Conservation (phyloP, 1,139 yeast genomes). For the Suhomyces choctaworum region DNA sequence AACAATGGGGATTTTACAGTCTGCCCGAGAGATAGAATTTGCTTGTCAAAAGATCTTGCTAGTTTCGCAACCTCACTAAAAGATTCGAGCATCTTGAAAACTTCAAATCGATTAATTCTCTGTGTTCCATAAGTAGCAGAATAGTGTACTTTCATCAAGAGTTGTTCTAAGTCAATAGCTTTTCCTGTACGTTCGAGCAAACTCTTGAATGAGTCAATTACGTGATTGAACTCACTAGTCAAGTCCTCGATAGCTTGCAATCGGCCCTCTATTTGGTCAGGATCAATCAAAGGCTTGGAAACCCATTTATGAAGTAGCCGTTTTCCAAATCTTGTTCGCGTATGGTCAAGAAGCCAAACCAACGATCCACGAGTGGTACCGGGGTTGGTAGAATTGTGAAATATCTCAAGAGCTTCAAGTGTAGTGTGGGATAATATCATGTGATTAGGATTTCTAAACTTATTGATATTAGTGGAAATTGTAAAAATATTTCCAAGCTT, state of each 20-base stretch:
- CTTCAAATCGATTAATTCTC: conserved; percentile 63
- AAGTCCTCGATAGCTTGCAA: conserved; percentile 66
- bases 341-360: conserved; percentile 76
- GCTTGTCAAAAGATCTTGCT: conserved; percentile 27
- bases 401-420: conserved; percentile 69
- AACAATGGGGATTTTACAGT: conserved; percentile 29
- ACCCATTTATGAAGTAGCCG: conserved; percentile 73
- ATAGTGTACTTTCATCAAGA: conserved; percentile 68
- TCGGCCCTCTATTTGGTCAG: conserved; percentile 56
- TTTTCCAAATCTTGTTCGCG: conserved; percentile 75
- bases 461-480: conserved; percentile 48
- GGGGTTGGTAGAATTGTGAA: conserved; percentile 59
- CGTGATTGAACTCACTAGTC: conserved; percentile 40
- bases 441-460: conserved; percentile 51
- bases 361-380: conserved; percentile 63
- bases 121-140: conserved; percentile 35
- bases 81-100: conserved; percentile 57
- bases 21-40: conserved; percentile 13
- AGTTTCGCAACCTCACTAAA: conserved; percentile 41
- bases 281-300: conserved; percentile 62
- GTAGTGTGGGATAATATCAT: conserved; percentile 76
- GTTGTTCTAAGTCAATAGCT: conserved; percentile 61
- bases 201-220: conserved; percentile 53
- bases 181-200: conserved; percentile 38
- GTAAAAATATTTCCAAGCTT: conserved; percentile 58